Evolutionary conservation across 1,139 yeast genomes (phyloP).

Genomic region (Kodamaea derodonti): DNA sequence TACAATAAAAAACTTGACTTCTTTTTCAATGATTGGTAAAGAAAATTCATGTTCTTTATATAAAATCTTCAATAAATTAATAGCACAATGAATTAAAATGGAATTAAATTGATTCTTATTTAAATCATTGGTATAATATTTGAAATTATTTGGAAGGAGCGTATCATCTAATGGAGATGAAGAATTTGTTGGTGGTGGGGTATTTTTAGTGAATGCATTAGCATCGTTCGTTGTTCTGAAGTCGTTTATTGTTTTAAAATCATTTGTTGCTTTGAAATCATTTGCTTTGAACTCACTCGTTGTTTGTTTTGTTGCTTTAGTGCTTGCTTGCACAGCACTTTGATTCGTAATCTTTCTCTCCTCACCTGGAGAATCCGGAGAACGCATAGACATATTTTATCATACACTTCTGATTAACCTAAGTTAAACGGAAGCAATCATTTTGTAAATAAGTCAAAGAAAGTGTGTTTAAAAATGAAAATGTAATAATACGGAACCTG

Average conservation of each 20-base stretch:
- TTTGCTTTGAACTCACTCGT: no score
- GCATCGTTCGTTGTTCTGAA: background rate
- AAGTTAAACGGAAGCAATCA: conserved; percentile 1
- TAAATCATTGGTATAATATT: conserved; percentile 38
- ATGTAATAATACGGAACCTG: conserved; percentile 2
- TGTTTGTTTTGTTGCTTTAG: no score
- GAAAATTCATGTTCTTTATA: conserved; percentile 17
- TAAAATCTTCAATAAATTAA: conserved; percentile 35
- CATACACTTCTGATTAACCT: no score
- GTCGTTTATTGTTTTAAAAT: no score
- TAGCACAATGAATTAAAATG: conserved; percentile 35
- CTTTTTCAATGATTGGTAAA: conserved; percentile 16
- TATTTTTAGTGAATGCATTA: conserved; percentile 3
- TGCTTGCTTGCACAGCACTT: background rate
- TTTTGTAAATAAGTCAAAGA: conserved; percentile 2
- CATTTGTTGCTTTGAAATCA: no score
- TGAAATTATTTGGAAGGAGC: conserved; percentile 33
- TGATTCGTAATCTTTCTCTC: background rate
- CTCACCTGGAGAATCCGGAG: conserved; percentile 10
- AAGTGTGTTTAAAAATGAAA: conserved; percentile 1
- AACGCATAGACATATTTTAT: no score
- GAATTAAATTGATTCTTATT: conserved; percentile 42
- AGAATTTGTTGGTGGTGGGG: conserved; percentile 15
- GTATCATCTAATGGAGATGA: conserved; percentile 13
- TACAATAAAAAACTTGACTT: conserved; percentile 47